Evolutionary conservation across 2,329 filamentous ascomycete species (phyloP).

Genomic region (Cladosporium sp.): DNA sequence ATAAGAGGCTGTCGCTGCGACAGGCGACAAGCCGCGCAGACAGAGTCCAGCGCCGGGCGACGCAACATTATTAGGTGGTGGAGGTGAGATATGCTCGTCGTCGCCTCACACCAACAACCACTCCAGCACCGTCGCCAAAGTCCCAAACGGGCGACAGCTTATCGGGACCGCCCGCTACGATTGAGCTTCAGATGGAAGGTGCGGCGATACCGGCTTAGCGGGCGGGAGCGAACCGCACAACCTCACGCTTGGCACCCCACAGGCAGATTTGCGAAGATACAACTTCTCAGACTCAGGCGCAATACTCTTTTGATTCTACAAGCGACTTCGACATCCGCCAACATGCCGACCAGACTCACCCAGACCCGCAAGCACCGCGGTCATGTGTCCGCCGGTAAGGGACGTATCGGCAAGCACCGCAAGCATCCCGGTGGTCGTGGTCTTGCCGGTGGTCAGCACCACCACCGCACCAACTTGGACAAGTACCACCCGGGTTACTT

Average conservation of each 20-base stretch:
- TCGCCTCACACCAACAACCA: neutral
- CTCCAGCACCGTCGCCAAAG: neutral
- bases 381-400: constrained; percentile 97
- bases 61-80: constrained; percentile 23
- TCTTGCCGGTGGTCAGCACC: constrained; percentile 99
- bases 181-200: too few species aligned
- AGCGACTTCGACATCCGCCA: constrained; percentile 36
- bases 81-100: neutral
- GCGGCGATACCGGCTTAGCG: too few species aligned
- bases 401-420: constrained; percentile 98
- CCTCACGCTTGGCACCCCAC: neutral
- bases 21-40: constrained; percentile 25
- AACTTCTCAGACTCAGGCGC: constrained; percentile 1
- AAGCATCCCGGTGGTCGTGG: constrained; percentile 76
- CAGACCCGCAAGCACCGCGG: constrained; percentile 86
- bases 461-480: constrained; percentile 90
- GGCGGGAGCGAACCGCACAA: too few species aligned
- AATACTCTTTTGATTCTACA: too few species aligned
- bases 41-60: constrained; percentile 25
- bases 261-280: neutral
- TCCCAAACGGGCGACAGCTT: neutral
- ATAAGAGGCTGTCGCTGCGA: constrained; percentile 12
- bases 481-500: constrained; percentile 99
- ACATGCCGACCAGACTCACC: constrained; percentile 70
- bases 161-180: neutral